Evolutionary conservation across 75 land plant genomes (phyloP), one percentile per base, ranked within the genome.

Genomic region (Pinus albicaulis): DNA sequence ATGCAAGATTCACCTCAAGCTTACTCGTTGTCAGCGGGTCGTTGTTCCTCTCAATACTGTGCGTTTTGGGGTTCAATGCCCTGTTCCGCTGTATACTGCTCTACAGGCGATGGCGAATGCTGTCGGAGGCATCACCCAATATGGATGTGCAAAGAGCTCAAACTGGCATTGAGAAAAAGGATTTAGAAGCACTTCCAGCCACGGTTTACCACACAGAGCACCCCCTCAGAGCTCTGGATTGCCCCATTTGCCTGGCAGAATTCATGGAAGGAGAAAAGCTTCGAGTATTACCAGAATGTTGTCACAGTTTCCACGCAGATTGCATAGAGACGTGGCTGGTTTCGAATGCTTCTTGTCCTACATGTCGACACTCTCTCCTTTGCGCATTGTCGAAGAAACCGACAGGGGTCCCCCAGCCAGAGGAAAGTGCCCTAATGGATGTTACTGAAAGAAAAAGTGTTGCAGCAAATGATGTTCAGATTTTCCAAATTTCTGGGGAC

Each of bases 11-110:
- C 77, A 86, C 82, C 82, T 81, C 83, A 64, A 90, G 83, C 84
- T 82, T 90, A 80, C 86, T 86, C 71, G 81, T 90, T 48, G 79
- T 90, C 31, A 76, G 85, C 24, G 90, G 83, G 56, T 90, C 90
- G 31, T 76, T 90, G 66, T 74, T 90, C 11, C 83, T 80, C 62
- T 88, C 85, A 59, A 79, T 90, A 44, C 74, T 90, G 1, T 89
- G 76, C 60, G 86, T 84, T 3, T 82, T 86, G 25, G 89, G 87
- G 41, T 17, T 90, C 56, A 90, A 90, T 78, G 81, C 90, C 7
- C n/a, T 90, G 19, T 72, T 86, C 10, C 79, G 87, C 4, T 90
- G 90, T 73, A 74, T 75, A 16, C 59, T 88, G 15, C 73, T 81
- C 10, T 83, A 85, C 69, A 70, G 85, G 3, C 59, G 81, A 24